Base-by-base conservation (phyloP, 2,329 filamentous ascomycete genomes). In the Bipolaris victoriae region DNA sequence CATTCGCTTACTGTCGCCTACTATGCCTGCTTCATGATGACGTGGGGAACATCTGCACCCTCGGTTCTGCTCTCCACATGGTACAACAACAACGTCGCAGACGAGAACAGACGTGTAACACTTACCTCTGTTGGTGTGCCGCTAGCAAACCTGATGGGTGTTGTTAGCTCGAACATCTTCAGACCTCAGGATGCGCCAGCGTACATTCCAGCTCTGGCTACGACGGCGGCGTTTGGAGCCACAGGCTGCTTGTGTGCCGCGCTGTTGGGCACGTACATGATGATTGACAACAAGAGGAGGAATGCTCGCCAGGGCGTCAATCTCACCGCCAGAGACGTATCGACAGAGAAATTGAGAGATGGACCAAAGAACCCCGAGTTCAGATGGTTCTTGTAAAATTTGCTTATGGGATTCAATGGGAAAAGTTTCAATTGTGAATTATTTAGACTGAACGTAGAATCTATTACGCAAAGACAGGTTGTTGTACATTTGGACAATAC, bases 71-170 rank as follows among this genome's bases (percentile, higher is more conserved):
- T 88, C 15, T 78, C 86, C 63, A 80, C 86, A 55, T 89, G 87
- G 88, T 92, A 92, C 77, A 93, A 91, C 78, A 93, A 93, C 80
- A 94, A 94, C 71, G 84, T 92, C 54, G 89, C 90, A 1, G 84
- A 93, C 67, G 90, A 93, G 75, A 88, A 88, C 55, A 85, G 87
- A 36, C 87, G 90, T 45, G 82, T 91, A 5, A 81, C 88, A 0
- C 79, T 92, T 13, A 92, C 90, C 0, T 88, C 86, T 26, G 83
- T 92, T 16, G 88, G 87, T 22, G 89, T 93, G 0, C 90, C 90
- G 0, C 73, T 91, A 9, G 90, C 90, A 3, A 93, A 93, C 63
- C 72, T 92, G 35, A 92, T 92, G 88, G 89, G 89, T 3, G 78
- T 91, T 0, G 86, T 91, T 0, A 81, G 82, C 26, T 86, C 83